Conservation (phyloP, 2,329 filamentous ascomycete species). For the Dendryphion nanum region DNA sequence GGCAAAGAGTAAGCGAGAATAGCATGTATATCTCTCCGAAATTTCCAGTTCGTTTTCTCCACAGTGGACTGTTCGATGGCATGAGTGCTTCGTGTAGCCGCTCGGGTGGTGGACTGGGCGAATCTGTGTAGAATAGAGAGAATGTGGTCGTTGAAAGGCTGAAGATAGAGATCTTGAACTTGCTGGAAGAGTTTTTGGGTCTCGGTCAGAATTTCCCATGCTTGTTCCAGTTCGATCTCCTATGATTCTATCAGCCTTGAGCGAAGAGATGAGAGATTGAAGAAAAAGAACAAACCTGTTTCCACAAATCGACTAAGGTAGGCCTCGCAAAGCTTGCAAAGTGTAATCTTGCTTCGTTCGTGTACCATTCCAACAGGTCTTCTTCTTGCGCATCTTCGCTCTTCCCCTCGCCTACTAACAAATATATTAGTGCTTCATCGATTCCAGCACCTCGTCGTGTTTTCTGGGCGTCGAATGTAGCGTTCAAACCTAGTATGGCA, state of each 20-base stretch:
- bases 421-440: slow-evolving; percentile 35
- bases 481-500: slow-evolving; percentile 6
- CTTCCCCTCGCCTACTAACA: slow-evolving; percentile 35
- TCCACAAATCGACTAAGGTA: slow-evolving; percentile 29
- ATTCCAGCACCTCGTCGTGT: slow-evolving; percentile 26
- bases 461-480: slow-evolving; percentile 15
- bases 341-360: slow-evolving; percentile 43
- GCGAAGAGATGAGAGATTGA: too few relatives aligned
- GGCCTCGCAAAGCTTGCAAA: slow-evolving; percentile 38
- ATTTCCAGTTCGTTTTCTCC: slow-evolving; percentile 41
- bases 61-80: slow-evolving; percentile 1
- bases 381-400: slow-evolving; percentile 28
- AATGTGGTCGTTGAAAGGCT: slow-evolving; percentile 34
- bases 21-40: slow-evolving; percentile 62
- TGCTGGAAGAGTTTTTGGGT: slow-evolving; percentile 37
- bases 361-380: slow-evolving; percentile 45
- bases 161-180: slow-evolving; percentile 38
- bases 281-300: too few relatives aligned
- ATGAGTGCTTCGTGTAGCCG: slow-evolving; percentile 39
- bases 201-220: slow-evolving; percentile 33
- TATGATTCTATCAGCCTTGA: slow-evolving; percentile 6
- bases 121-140: slow-evolving; percentile 27
- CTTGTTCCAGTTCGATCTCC: slow-evolving; percentile 22
- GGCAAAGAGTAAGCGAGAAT: slow-evolving; percentile 63
- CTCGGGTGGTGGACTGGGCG: slow-evolving; percentile 34